Percentiles rank a stretch among this genome's conserved stretches.
Evolutionary conservation across 1,284 basidiomycete genomes (phyloP).

Genomic region (Pseudozyma thailandica): DNA sequence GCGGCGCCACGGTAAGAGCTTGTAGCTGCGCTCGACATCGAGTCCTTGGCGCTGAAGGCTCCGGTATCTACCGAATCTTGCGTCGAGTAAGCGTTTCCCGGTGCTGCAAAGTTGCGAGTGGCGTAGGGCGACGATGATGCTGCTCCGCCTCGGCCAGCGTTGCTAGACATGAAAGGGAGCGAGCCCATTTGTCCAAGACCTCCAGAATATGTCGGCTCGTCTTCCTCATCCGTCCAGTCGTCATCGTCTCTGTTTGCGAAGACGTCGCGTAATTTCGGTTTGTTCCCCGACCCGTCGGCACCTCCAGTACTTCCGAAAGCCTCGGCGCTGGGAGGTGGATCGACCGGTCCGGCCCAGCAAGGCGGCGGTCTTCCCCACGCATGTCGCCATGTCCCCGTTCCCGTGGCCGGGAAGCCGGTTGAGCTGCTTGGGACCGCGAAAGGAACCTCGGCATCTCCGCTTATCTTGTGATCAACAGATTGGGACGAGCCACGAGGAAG

Average conservation of each 20-base stretch:
- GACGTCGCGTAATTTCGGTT: conserved; percentile 56
- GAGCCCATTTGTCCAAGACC: conserved; percentile 59
- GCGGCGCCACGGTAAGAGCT: conserved; percentile 18
- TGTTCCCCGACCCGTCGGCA: neutral
- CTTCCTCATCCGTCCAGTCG: conserved; percentile 63
- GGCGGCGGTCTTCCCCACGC: conserved; percentile 64
- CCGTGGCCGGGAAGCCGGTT: conserved; percentile 25
- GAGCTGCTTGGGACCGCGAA: conserved; percentile 4
- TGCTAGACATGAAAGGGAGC: conserved; percentile 16
- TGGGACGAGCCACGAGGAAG: conserved; percentile 20
- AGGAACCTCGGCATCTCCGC: neutral
- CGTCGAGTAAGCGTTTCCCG: conserved; percentile 11
- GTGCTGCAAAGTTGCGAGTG: conserved; percentile 28
- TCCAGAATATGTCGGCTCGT: conserved; percentile 54
- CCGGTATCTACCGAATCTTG: no score
- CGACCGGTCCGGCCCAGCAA: conserved; percentile 59
- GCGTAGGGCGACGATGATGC: conserved; percentile 29
- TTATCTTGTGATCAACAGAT: neutral
- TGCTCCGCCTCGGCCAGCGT: neutral
- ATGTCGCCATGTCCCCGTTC: conserved; percentile 54
- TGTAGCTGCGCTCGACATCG: conserved; percentile 1
- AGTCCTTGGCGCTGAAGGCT: conserved; percentile 3
- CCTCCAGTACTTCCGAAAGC: neutral
- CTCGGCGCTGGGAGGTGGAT: conserved; percentile 30
- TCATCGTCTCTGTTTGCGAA: conserved; percentile 56